Evolutionary conservation across 1,139 yeast genomes (phyloP).

Genomic region (Blastobotrys buckinghamii): DNA sequence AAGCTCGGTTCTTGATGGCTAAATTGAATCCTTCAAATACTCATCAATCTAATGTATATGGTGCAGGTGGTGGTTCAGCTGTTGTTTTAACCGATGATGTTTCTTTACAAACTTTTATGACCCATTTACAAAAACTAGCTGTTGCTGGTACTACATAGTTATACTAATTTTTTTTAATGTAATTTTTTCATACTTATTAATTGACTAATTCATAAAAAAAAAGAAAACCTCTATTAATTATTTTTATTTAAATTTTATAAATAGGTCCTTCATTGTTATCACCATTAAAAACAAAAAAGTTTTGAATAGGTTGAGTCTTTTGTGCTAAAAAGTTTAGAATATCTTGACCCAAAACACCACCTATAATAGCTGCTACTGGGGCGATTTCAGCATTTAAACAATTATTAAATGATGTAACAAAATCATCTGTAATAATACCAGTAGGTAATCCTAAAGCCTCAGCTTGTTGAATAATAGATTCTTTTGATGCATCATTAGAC

Average conservation of each 20-base stretch:
- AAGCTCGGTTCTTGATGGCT: slow-evolving; percentile 92
- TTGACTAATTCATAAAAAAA: background rate
- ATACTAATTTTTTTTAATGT: slow-evolving; percentile 20
- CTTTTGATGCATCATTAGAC: background rate
- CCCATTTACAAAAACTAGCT: slow-evolving; percentile 78
- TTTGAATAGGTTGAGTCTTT: slow-evolving; percentile 77
- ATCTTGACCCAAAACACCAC: slow-evolving; percentile 90
- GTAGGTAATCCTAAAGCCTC: slow-evolving; percentile 38
- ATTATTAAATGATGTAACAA: slow-evolving; percentile 22
- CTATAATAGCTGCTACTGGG: slow-evolving; percentile 83
- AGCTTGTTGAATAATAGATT: slow-evolving; percentile 7
- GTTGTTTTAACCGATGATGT: slow-evolving; percentile 95
- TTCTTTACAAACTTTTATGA: slow-evolving; percentile 84
- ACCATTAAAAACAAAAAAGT: slow-evolving; percentile 73
- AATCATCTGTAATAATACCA: slow-evolving; percentile 31
- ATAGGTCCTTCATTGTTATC: slow-evolving; percentile 69
- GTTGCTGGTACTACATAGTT: slow-evolving; percentile 42
- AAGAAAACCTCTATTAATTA: background rate
- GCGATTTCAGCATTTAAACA: slow-evolving; percentile 60
- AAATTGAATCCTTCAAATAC: slow-evolving; percentile 91
- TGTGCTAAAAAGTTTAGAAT: slow-evolving; percentile 75
- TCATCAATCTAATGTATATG: slow-evolving; percentile 52
- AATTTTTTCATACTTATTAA: slow-evolving; percentile 28
- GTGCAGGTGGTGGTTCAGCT: slow-evolving; percentile 53
- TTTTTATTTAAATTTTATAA: slow-evolving; percentile 38